Evolutionary conservation across 2,329 filamentous ascomycete genomes (phyloP), one percentile per base, ranked within the genome.

Genomic region (Hypoxylon sp.): DNA sequence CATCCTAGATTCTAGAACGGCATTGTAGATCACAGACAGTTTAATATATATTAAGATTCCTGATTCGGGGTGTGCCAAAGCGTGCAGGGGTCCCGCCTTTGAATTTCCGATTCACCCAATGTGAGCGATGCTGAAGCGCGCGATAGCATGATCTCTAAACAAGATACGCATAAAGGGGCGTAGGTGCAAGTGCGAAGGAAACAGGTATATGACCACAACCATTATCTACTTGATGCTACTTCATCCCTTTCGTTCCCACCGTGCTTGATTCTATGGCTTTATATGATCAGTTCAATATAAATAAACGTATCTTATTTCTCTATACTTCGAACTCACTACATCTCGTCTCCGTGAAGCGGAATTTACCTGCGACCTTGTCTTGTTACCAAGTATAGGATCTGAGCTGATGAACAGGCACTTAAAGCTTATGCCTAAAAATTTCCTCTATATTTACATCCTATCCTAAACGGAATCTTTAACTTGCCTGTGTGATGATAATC

Each of bases 311-410:
- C 17, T 22, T 10, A 44, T 4, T 11, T 9, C 10, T 17, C 51
- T n/a, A 26, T 42, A 17, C 14, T 17, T 19, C n/a, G 5, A 42
- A 19, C 39, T 8, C n/a, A 42, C 3, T 42, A 19, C 11, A 42
- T 42, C 39, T 17, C n/a, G 39, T 6, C 39, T 19, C 13, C 37
- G 14, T 3, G 37, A 57, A 39, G 56, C 68, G 3, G 65, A 71
- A 19, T 73, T 61, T 53, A 70, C 63, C 19, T 68, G 57, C 59
- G 53, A 70, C 19, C 22, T 59, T 5, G 65, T 70, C 26, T 56
- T 58, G 14, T 59, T 73, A 24, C 51, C 51, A 37, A 54, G 39
- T 22, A 6, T 19, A 3, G 6, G 39, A 6, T 0, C 72, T 67
- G 6, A 69, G 68, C 65, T 65, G 67, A 1, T 9, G 29, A 31